These are phyloP conservation scores for Multifurca ochricompacta DNA, from an alignment of 768 basidiomycete genomes.

Conservation along the genomic window DNA sequence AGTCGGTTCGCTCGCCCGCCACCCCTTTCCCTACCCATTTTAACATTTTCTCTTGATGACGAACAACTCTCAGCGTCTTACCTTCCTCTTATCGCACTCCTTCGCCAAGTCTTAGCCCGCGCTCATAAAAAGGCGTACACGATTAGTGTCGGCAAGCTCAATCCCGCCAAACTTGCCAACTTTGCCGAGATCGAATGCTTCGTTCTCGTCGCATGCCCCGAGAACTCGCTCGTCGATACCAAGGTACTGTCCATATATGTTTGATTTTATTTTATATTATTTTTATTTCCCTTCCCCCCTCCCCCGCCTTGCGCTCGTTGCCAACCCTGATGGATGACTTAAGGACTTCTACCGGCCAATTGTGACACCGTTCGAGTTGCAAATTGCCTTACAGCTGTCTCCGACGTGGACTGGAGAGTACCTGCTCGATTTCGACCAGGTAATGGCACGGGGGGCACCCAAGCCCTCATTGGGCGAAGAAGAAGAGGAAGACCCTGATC, in stretches of 20 bases:
- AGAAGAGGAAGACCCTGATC: constrained; percentile 51
- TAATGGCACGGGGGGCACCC: constrained; percentile 35
- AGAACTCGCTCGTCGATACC: constrained; percentile 76
- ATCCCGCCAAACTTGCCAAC: constrained; percentile 91
- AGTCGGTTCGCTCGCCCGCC: constrained; percentile 64
- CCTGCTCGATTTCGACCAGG: constrained; percentile 64
- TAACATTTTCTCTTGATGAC: not conserved
- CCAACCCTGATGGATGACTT: not conserved
- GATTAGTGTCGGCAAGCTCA: constrained; percentile 89
- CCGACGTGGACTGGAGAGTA: constrained; percentile 72
- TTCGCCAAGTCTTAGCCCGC: constrained; percentile 60
- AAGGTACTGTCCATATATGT: constrained; percentile 36
- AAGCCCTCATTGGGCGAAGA: constrained; percentile 25
- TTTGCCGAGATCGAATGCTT: constrained; percentile 96
- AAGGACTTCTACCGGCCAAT: constrained; percentile 90
- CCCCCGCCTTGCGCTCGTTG: not conserved
- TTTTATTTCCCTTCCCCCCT: too few relatives aligned
- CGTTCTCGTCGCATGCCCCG: constrained; percentile 88
- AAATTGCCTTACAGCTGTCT: constrained; percentile 65
- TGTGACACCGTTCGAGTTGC: constrained; percentile 87
- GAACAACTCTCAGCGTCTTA: constrained; percentile 56
- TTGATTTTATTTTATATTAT: too few relatives aligned
- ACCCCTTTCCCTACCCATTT: not conserved
- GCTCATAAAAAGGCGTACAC: constrained; percentile 89
- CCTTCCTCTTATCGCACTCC: constrained; percentile 71